These are phyloP conservation scores for Stevia rebaudiana DNA, from an alignment of 140 eudicot species.

Conservation along the genomic window DNA sequence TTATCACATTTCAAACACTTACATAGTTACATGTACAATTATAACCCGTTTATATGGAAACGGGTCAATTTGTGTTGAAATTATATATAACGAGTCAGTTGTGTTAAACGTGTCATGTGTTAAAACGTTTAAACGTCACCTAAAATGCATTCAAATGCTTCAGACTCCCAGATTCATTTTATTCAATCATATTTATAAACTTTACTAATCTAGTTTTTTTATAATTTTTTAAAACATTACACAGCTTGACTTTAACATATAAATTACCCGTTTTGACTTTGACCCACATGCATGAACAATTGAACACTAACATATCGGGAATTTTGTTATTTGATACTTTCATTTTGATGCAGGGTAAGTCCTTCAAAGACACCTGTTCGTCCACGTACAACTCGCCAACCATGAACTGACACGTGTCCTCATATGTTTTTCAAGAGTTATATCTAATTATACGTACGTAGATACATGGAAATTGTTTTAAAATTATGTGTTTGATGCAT, in stretches of 20 bases:
- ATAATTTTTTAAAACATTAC: background rate
- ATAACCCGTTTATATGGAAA: background rate
- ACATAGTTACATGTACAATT: background rate
- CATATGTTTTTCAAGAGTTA: constrained; percentile 5
- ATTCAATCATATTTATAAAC: background rate
- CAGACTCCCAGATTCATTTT: background rate
- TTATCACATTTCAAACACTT: background rate
- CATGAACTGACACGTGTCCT: constrained; percentile 30
- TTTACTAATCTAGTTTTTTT: background rate
- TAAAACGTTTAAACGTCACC: background rate
- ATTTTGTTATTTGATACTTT: background rate
- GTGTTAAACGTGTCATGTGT: background rate
- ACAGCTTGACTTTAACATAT: background rate
- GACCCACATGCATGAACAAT: background rate
- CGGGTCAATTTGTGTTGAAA: background rate
- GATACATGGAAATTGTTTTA: background rate
- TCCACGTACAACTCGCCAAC: constrained; percentile 59
- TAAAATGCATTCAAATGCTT: background rate
- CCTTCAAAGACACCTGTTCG: constrained; percentile 89
- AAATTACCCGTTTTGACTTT: background rate
- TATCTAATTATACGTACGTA: constrained; percentile 34
- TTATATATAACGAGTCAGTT: background rate
- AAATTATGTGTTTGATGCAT: constrained; percentile 25
- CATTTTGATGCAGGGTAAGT: constrained; percentile 58
- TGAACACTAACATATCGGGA: background rate